A percentile compares a stretch with the other conserved stretches of the same genome.
phyloP scores from a whole-genome alignment of 257 asterid genomes.

The Capsicum rhomboideum region DNA sequence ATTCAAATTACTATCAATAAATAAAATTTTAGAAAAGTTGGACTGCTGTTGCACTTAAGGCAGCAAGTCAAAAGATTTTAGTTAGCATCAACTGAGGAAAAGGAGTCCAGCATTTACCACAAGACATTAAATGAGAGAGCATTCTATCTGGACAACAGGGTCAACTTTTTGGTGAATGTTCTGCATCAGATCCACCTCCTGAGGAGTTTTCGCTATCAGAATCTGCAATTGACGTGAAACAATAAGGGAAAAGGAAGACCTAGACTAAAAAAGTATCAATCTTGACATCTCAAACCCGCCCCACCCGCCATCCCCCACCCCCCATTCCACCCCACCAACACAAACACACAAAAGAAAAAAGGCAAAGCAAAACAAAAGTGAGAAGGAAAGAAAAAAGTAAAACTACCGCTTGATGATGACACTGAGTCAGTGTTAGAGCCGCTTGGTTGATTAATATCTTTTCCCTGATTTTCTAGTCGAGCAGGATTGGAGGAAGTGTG shows the following conservation, averaged over 20 bases:
- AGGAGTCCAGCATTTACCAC: conserved; percentile 1
- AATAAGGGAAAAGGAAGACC: background rate
- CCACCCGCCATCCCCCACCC: too few relatives aligned
- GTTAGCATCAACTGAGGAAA: background rate
- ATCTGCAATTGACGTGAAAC: conserved; percentile 26
- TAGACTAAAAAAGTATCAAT: background rate
- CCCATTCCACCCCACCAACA: background rate
- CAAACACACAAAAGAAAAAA: background rate
- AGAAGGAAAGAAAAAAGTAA: background rate
- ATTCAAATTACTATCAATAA: background rate
- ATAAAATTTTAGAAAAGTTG: background rate
- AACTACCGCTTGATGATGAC: conserved; percentile 61
- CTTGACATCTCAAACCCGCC: background rate
- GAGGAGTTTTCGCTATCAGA: conserved; percentile 69
- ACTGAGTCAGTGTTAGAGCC: conserved; percentile 57
- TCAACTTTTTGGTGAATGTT: conserved; percentile 33
- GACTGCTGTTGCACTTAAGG: background rate
- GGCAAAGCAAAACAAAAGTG: background rate
- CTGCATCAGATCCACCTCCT: conserved; percentile 57
- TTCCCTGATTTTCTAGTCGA: conserved; percentile 33
- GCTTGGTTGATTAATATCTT: conserved; percentile 36
- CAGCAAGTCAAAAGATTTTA: background rate
- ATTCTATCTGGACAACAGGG: conserved; percentile 27
- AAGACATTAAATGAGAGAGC: background rate
- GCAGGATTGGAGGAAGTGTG: conserved; percentile 30